Conservation (phyloP, 1,284 basidiomycete species). For the Coriolopsis trogii region DNA sequence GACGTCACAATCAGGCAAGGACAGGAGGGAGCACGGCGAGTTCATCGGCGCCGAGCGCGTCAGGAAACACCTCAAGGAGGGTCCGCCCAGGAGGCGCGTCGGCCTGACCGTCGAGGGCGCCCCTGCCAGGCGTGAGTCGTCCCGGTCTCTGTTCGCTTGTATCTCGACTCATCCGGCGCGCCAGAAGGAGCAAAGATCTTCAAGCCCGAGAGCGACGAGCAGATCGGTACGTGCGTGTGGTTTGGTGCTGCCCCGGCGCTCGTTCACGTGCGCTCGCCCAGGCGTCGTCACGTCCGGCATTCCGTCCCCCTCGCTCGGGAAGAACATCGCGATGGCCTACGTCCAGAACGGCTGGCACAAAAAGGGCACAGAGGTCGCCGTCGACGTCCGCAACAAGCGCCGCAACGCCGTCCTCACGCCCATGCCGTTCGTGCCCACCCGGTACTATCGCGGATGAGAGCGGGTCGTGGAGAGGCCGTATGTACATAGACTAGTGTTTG, state of each 20-base stretch:
- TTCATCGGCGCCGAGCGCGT: constrained; percentile 90
- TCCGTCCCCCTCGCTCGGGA: constrained; percentile 87
- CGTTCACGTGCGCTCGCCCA: constrained; percentile 26
- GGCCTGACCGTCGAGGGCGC: constrained; percentile 85
- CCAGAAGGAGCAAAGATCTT: constrained; percentile 84
- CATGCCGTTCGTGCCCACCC: constrained; percentile 82
- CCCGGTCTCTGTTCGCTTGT: neutral
- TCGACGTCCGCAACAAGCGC: constrained; percentile 79
- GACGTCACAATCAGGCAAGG: constrained; percentile 61
- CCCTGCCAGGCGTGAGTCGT: constrained; percentile 75
- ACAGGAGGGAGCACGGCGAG: constrained; percentile 66
- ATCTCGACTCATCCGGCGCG: constrained; percentile 9
- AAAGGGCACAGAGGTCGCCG: constrained; percentile 82
- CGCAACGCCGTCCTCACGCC: constrained; percentile 70
- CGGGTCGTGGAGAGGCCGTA: too few relatives aligned
- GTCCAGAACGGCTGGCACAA: constrained; percentile 83
- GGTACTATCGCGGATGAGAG: constrained; percentile 68
- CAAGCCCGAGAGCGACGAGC: constrained; percentile 52
- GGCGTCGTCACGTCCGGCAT: constrained; percentile 92
- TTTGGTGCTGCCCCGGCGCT: neutral
- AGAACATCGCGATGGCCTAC: constrained; percentile 98
- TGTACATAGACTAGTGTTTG: too few relatives aligned
- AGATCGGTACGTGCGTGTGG: constrained; percentile 52
- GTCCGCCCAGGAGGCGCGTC: constrained; percentile 79
- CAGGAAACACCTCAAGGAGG: constrained; percentile 79